Conservation (phyloP, 441 rosid species). For the Corymbia citriodora region DNA sequence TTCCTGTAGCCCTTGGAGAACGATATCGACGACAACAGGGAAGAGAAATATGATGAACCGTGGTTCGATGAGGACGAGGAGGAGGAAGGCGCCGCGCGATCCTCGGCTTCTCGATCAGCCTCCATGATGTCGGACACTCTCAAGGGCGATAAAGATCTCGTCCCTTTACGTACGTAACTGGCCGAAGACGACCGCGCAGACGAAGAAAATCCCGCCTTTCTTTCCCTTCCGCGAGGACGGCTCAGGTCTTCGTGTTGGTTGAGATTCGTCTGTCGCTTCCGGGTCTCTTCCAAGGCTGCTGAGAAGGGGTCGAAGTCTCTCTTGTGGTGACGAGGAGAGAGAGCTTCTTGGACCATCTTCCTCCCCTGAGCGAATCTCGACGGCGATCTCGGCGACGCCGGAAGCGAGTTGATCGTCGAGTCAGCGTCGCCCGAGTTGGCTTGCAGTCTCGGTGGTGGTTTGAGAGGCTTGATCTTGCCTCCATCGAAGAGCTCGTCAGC, state of each 20-base stretch:
- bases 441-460: slow-evolving; percentile 33
- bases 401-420: slow-evolving; percentile 10
- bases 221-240: slow-evolving; percentile 46
- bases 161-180: slow-evolving; percentile 41
- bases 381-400: slow-evolving; percentile 31
- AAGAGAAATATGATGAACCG: slow-evolving; percentile 10
- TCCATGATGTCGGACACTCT: slow-evolving; percentile 61
- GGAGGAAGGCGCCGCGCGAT: slow-evolving; percentile 14
- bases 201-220: slow-evolving; percentile 12
- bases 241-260: background rate
- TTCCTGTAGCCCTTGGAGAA: slow-evolving; percentile 46
- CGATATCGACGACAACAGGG: slow-evolving; percentile 50
- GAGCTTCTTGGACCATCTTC: background rate
- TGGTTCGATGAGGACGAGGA: slow-evolving; percentile 26
- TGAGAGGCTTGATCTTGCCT: slow-evolving; percentile 76
- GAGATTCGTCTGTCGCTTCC: slow-evolving; percentile 6
- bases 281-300: slow-evolving; percentile 28
- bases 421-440: slow-evolving; percentile 1
- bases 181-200: slow-evolving; percentile 15
- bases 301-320: slow-evolving; percentile 30
- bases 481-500: slow-evolving; percentile 89
- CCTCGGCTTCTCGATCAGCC: slow-evolving; percentile 16
- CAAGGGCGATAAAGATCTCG: slow-evolving; percentile 70
- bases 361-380: slow-evolving; percentile 21
- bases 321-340: background rate